These are phyloP conservation scores for Escovopsis sp. DNA, from an alignment of 2,329 filamentous ascomycete species.

Conservation along the genomic window DNA sequence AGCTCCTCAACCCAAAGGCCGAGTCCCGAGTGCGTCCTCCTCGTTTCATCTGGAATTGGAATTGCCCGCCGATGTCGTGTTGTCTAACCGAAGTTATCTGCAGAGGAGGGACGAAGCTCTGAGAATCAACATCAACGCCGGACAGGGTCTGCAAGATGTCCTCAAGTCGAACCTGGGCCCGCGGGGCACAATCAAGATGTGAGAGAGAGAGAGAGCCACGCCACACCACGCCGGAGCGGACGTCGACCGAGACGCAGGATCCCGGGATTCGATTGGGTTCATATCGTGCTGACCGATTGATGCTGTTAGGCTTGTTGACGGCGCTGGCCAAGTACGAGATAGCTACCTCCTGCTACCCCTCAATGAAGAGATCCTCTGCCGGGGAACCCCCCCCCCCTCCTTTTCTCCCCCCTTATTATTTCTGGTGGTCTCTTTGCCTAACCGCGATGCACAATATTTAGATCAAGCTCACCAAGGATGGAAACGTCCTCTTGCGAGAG, in stretches of 20 bases:
- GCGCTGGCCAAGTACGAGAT: conserved; percentile 47
- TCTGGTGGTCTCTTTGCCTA: conserved; percentile 12
- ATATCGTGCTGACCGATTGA: not conserved
- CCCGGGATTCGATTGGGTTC: too few species aligned
- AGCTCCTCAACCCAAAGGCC: conserved; percentile 96
- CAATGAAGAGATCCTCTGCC: conserved; percentile 8
- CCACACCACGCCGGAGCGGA: not conserved
- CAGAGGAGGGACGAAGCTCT: conserved; percentile 94
- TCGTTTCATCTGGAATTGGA: not conserved
- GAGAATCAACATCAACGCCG: conserved; percentile 90
- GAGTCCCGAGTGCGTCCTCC: conserved; percentile 69
- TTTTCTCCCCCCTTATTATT: too few species aligned
- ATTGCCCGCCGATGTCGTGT: not conserved
- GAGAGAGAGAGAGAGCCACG: conserved; percentile 8
- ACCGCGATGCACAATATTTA: conserved; percentile 22
- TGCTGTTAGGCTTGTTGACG: conserved; percentile 49
- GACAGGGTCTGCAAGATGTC: conserved; percentile 86
- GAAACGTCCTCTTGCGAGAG: conserved; percentile 67
- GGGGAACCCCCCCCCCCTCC: too few species aligned
- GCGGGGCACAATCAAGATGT: conserved; percentile 94
- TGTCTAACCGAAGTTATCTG: conserved; percentile 11
- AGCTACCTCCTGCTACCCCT: conserved; percentile 12
- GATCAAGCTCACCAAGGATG: conserved; percentile 99
- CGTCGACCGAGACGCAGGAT: too few species aligned
- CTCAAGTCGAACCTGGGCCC: conserved; percentile 93